phyloP scores from a whole-genome alignment of 495 filamentous ascomycete genomes.

The Penicillium paxilli region DNA sequence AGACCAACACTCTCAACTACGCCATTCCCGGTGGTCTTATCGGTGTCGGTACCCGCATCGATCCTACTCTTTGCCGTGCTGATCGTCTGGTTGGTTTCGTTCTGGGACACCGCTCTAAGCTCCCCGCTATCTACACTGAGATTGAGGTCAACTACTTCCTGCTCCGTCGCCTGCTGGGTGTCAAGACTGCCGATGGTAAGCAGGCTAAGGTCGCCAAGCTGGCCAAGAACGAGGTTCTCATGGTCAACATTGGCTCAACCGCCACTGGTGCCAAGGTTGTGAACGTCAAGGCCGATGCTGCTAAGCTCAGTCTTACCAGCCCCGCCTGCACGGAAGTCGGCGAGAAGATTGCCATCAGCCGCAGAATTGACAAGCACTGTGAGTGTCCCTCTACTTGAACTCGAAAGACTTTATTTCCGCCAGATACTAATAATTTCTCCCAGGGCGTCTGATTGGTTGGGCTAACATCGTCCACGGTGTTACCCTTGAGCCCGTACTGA shows the following conservation, averaged over 20 bases:
- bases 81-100: conserved; percentile 99
- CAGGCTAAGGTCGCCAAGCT: conserved; percentile 98
- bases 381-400: not conserved
- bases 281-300: conserved; percentile 94
- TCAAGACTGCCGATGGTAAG: conserved; percentile 97
- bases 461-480: conserved; percentile 75
- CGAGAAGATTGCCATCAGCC: conserved; percentile 94
- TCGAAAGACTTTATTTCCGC: not conserved
- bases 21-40: conserved; percentile 97
- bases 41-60: conserved; percentile 93
- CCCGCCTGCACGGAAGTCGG: conserved; percentile 91
- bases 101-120: conserved; percentile 84
- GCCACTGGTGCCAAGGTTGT: conserved; percentile 94
- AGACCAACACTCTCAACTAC: conserved; percentile 96
- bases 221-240: conserved; percentile 93
- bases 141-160: conserved; percentile 99
- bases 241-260: conserved; percentile 99
- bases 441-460: conserved; percentile 98
- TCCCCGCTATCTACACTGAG: conserved; percentile 95
- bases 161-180: conserved; percentile 88
- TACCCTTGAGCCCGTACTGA: conserved; percentile 52
- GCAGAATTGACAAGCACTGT: conserved; percentile 84
- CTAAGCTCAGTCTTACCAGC: conserved; percentile 83
- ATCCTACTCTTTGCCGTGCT: conserved; percentile 90
- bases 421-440: conserved; percentile 24